Evolutionary conservation across 2,329 filamentous ascomycete species (phyloP).

Genomic region (Penicillium thymicola): DNA sequence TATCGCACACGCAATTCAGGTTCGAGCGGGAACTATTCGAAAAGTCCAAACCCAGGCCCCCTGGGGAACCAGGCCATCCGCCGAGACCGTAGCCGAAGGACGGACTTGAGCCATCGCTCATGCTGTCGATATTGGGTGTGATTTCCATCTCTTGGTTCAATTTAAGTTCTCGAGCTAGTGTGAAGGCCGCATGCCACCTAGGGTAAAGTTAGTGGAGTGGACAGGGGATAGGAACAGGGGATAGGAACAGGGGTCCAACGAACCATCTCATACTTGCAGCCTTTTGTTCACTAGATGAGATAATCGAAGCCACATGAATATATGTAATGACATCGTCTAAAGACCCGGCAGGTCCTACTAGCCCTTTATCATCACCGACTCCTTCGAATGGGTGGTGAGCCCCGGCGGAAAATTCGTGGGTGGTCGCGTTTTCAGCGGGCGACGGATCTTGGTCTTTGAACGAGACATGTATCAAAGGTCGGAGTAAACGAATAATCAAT

Average conservation of each 20-base stretch:
- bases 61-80: conserved; percentile 51
- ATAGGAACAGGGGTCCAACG: neutral
- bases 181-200: conserved; percentile 87
- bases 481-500: conserved; percentile 77
- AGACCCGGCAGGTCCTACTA: conserved; percentile 60
- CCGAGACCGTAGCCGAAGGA: conserved; percentile 32
- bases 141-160: conserved; percentile 71
- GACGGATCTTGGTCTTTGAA: conserved; percentile 49
- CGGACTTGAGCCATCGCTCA: conserved; percentile 33
- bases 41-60: conserved; percentile 44
- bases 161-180: conserved; percentile 80
- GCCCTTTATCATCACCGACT: conserved; percentile 54
- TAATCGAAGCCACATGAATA: conserved; percentile 85
- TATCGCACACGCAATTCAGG: conserved; percentile 38
- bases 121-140: conserved; percentile 29
- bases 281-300: conserved; percentile 91
- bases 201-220: conserved; percentile 1
- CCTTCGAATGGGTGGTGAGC: conserved; percentile 51
- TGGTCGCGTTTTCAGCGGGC: conserved; percentile 43
- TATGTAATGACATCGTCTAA: conserved; percentile 90
- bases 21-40: conserved; percentile 32
- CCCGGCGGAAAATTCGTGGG: conserved; percentile 72
- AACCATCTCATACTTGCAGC: conserved; percentile 84
- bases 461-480: conserved; percentile 77
- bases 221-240: neutral